Evolutionary conservation across 768 basidiomycete genomes (phyloP).

Genomic region (Asterophora lycoperdoides): DNA sequence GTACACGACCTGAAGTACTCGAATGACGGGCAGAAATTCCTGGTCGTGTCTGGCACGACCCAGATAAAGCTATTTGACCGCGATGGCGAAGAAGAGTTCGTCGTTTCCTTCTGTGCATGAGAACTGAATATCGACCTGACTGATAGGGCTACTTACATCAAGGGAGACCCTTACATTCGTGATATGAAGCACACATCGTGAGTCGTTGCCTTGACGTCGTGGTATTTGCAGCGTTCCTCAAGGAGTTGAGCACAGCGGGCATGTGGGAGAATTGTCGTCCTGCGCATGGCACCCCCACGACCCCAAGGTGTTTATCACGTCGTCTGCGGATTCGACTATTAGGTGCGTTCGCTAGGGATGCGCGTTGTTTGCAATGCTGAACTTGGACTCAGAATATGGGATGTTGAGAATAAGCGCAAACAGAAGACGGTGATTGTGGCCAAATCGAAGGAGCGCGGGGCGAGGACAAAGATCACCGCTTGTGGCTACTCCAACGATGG

Average conservation of each 20-base stretch:
- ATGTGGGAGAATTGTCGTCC: conserved; percentile 87
- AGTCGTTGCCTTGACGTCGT: conserved; percentile 28
- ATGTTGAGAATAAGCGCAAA: conserved; percentile 86
- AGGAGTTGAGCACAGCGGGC: conserved; percentile 55
- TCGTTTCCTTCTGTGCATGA: conserved; percentile 19
- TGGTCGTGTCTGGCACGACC: conserved; percentile 83
- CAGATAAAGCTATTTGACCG: conserved; percentile 88
- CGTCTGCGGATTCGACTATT: conserved; percentile 94
- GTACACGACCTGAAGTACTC: conserved; percentile 90
- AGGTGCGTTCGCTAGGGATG: conserved; percentile 44
- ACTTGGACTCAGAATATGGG: conserved; percentile 73
- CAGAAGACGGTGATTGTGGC: conserved; percentile 96
- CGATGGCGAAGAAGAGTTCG: conserved; percentile 91
- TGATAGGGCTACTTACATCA: conserved; percentile 70
- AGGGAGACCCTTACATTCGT: conserved; percentile 97
- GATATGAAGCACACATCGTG: conserved; percentile 99
- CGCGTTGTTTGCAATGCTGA: background rate
- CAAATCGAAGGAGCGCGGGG: conserved; percentile 92
- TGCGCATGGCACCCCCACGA: conserved; percentile 94
- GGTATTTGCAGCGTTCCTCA: background rate
- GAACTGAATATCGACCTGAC: conserved; percentile 45
- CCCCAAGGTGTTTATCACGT: conserved; percentile 78
- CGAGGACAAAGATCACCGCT: conserved; percentile 84
- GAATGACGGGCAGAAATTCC: conserved; percentile 77
- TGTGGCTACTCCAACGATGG: conserved; percentile 90